phyloP scores from a whole-genome alignment of 306 rosid species.

The Morella rubra region DNA sequence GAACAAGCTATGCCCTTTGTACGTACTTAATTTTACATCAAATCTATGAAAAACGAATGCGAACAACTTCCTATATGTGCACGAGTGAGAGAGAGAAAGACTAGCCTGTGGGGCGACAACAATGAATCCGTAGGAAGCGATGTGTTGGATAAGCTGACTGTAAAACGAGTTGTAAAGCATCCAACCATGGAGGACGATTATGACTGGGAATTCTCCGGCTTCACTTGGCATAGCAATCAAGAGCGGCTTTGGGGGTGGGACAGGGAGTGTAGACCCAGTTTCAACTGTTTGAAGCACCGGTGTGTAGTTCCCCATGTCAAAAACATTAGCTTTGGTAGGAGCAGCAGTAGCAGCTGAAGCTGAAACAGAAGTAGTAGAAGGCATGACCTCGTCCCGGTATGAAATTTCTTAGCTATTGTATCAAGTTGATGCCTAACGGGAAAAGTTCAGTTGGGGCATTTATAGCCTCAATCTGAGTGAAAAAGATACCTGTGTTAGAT shows the following conservation, averaged over 20 bases:
- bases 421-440: not conserved
- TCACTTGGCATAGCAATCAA: conserved; percentile 64
- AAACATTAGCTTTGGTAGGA: conserved; percentile 28
- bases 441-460: not conserved
- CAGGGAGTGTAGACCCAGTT: conserved; percentile 19
- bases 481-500: too few species aligned
- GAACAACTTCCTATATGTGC: not conserved
- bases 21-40: not conserved
- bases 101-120: conserved; percentile 80
- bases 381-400: conserved; percentile 22
- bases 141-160: conserved; percentile 66
- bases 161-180: conserved; percentile 74
- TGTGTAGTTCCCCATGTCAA: conserved; percentile 48
- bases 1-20: not conserved
- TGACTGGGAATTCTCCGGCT: conserved; percentile 59
- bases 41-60: not conserved
- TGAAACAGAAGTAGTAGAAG: conserved; percentile 35
- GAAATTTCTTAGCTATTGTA: not conserved
- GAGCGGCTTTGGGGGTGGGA: conserved; percentile 70
- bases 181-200: conserved; percentile 69
- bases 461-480: too few species aligned
- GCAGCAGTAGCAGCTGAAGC: conserved; percentile 8
- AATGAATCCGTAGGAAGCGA: conserved; percentile 92
- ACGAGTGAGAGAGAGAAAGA: not conserved
- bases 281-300: conserved; percentile 41